A percentile compares a stretch with the other conserved stretches of the same genome.
These are phyloP conservation scores for Aethionema arabicum DNA, from an alignment of 345 rosid genomes.

Conservation along the genomic window DNA sequence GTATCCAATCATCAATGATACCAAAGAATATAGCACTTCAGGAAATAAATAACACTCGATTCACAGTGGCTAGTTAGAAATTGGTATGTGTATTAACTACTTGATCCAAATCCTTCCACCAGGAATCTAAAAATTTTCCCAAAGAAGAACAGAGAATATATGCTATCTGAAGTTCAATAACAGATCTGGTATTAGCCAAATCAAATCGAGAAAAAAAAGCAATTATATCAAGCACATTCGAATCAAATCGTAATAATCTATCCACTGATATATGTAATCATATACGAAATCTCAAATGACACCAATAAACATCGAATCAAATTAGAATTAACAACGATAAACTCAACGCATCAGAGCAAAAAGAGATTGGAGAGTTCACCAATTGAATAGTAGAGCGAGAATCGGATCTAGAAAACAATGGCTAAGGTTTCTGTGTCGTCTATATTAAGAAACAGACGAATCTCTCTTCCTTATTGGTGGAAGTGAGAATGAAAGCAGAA, in stretches of 20 bases:
- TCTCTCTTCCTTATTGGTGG: background rate
- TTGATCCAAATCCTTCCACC: background rate
- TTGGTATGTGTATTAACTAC: background rate
- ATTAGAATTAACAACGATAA: too few relatives aligned
- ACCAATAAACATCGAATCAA: background rate
- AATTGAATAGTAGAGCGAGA: slow-evolving; percentile 9
- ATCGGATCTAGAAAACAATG: slow-evolving; percentile 4
- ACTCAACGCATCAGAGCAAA: too few relatives aligned
- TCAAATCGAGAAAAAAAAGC: background rate
- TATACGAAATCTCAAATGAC: background rate
- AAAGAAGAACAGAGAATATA: background rate
- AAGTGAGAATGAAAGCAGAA: background rate
- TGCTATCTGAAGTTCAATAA: background rate
- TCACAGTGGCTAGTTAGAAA: background rate
- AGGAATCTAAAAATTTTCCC: background rate
- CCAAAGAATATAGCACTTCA: background rate
- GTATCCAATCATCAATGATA: background rate
- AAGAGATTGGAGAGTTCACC: background rate
- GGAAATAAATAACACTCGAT: background rate
- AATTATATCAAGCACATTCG: slow-evolving; percentile 13
- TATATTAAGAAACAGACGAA: slow-evolving; percentile 11
- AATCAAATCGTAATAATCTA: background rate
- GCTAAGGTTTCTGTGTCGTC: background rate
- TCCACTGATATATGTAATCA: background rate
- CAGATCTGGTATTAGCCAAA: slow-evolving; percentile 5